Conservation (phyloP, 352 stramenopile species). For the Globisporangium uncinulatum region DNA sequence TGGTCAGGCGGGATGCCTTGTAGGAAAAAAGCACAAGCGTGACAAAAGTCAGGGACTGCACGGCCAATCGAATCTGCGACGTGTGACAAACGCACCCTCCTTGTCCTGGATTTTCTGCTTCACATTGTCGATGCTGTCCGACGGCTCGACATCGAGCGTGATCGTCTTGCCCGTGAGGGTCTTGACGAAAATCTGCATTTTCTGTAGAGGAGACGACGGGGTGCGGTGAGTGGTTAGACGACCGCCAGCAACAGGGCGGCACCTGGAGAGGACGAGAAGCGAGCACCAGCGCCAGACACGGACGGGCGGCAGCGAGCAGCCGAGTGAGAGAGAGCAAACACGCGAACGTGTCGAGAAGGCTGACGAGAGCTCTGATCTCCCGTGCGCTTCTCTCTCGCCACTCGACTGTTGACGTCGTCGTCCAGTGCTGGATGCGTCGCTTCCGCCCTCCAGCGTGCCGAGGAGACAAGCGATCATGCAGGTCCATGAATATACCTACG, state of each 20-base stretch:
- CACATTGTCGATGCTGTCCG: conserved; percentile 99
- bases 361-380: too few relatives aligned
- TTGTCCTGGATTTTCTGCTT: conserved; percentile 99
- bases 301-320: not conserved
- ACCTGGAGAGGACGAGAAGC: not conserved
- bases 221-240: conserved; percentile 8
- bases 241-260: conserved; percentile 1
- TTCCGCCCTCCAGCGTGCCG: conserved; percentile 1
- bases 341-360: too few relatives aligned
- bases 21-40: too few relatives aligned
- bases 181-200: conserved; percentile 96
- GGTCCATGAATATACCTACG: conserved; percentile 83
- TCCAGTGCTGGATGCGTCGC: not conserved
- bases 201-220: conserved; percentile 23
- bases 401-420: not conserved
- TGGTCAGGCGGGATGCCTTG: conserved; percentile 28
- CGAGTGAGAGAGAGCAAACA: not conserved
- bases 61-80: too few relatives aligned
- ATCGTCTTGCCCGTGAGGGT: conserved; percentile 99
- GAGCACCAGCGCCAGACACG: not conserved
- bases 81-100: conserved; percentile 77
- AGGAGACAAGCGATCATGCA: conserved; percentile 38
- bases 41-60: too few relatives aligned
- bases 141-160: conserved; percentile 52
- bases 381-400: not conserved